phyloP scores from a whole-genome alignment of 202 grass and related monocot genomes.

The Schoenoplectus triqueter region DNA sequence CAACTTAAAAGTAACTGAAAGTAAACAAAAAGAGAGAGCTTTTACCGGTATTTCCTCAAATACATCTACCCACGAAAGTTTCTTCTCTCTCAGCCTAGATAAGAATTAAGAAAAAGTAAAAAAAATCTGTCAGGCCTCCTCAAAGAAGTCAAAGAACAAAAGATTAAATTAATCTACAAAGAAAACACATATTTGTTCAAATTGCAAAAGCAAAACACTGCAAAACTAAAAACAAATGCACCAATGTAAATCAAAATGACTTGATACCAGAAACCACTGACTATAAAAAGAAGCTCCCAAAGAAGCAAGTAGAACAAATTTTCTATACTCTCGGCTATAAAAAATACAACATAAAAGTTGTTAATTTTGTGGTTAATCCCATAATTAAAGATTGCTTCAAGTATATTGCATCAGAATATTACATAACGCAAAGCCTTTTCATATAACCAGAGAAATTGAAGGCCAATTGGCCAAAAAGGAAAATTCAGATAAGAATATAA shows the following conservation, averaged over 20 bases:
- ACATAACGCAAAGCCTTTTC: not conserved
- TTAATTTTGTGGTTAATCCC: not conserved
- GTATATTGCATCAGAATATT: not conserved
- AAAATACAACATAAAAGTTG: not conserved
- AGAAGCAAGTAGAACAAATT: not conserved
- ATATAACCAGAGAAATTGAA: not conserved
- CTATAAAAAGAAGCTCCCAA: too few relatives aligned
- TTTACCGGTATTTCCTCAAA: conserved; percentile 98
- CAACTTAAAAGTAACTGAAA: not conserved
- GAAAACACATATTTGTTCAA: conserved; percentile 2
- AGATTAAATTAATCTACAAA: conserved; percentile 24
- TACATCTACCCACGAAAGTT: conserved; percentile 93
- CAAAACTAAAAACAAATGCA: too few relatives aligned
- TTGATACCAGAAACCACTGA: too few relatives aligned
- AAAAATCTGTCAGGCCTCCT: not conserved
- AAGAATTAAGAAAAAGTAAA: not conserved
- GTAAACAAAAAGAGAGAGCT: not conserved
- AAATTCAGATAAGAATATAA: conserved; percentile 16
- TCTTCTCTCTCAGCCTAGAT: conserved; percentile 95
- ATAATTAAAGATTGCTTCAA: not conserved
- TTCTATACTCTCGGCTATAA: not conserved
- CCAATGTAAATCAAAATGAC: too few relatives aligned
- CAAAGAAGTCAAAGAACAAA: not conserved
- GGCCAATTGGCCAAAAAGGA: not conserved
- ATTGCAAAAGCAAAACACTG: not conserved